phyloP scores from a whole-genome alignment of 495 filamentous ascomycete genomes.

The Amorphotheca resinae region DNA sequence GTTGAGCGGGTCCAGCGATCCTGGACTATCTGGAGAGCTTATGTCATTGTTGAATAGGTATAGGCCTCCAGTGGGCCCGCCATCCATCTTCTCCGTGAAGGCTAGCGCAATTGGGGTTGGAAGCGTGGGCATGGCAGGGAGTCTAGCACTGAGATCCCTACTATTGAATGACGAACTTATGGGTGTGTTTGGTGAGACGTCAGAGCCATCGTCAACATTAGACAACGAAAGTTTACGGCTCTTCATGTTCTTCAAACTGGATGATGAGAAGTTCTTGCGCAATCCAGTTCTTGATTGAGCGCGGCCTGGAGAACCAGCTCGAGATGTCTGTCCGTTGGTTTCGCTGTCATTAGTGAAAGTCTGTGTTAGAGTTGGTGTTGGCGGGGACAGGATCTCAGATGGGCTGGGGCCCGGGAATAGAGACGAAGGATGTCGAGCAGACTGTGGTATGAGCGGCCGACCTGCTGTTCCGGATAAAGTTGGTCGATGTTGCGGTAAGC shows the following conservation, averaged over 20 bases:
- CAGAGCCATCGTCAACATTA: constrained; percentile 50
- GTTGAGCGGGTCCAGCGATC: constrained; percentile 46
- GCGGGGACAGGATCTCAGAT: constrained; percentile 18
- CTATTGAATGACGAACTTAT: constrained; percentile 53
- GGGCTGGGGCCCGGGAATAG: constrained; percentile 11
- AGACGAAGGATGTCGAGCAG: constrained; percentile 16
- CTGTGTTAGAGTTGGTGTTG: constrained; percentile 27
- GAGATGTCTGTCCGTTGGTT: constrained; percentile 26
- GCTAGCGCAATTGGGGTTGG: constrained; percentile 54
- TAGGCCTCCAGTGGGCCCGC: constrained; percentile 50
- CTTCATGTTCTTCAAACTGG: constrained; percentile 58
- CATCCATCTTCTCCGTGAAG: constrained; percentile 38
- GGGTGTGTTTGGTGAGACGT: constrained; percentile 63
- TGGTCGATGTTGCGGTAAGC: constrained; percentile 8
- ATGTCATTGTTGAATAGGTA: constrained; percentile 81
- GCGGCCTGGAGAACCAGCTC: constrained; percentile 24
- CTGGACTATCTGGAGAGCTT: constrained; percentile 56
- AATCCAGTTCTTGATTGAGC: constrained; percentile 34
- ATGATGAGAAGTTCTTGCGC: constrained; percentile 69
- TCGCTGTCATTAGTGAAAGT: constrained; percentile 31
- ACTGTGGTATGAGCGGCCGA: constrained; percentile 12
- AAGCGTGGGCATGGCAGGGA: constrained; percentile 45
- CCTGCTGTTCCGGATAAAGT: neutral
- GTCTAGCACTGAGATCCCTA: constrained; percentile 25
- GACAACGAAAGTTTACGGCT: constrained; percentile 66